A percentile compares a stretch with the other conserved stretches of the same genome.
Conservation (phyloP, 2,329 filamentous ascomycete species). For the Colletotrichum gigasporum region DNA sequence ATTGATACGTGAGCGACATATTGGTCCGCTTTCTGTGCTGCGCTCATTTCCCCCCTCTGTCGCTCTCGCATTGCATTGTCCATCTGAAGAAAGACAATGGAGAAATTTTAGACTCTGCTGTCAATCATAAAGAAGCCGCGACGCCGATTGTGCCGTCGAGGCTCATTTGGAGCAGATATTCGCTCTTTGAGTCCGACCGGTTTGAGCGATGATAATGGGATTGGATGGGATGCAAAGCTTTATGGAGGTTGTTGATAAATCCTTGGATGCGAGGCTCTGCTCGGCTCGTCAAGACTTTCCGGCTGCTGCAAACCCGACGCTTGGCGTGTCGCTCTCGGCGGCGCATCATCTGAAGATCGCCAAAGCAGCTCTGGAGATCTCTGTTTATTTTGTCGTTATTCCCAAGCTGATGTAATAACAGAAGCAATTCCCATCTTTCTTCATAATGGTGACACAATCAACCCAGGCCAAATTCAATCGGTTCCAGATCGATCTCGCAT, state of each 20-base stretch:
- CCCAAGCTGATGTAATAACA: neutral
- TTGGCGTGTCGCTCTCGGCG: neutral
- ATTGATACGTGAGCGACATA: slow-evolving; percentile 24
- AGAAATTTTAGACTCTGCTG: neutral
- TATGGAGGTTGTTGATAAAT: neutral
- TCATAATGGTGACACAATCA: too few relatives aligned
- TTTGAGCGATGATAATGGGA: neutral
- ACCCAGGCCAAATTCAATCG: too few relatives aligned
- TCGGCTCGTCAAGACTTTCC: neutral
- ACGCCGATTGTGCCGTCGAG: neutral
- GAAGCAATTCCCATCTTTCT: neutral
- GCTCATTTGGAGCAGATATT: neutral
- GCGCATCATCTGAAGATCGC: slow-evolving; percentile 12
- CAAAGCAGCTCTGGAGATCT: neutral
- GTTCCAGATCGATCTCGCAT: too few relatives aligned
- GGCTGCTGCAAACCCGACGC: too few relatives aligned
- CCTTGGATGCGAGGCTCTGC: too few relatives aligned
- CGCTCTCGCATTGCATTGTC: neutral
- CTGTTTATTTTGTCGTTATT: neutral
- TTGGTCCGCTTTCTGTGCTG: neutral
- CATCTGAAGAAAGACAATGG: neutral
- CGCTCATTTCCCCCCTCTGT: neutral
- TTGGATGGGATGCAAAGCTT: neutral
- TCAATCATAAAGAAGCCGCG: neutral
- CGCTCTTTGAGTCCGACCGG: too few relatives aligned